Base-by-base conservation (phyloP, 768 basidiomycete species). In the Kwoniella dendrophila region DNA sequence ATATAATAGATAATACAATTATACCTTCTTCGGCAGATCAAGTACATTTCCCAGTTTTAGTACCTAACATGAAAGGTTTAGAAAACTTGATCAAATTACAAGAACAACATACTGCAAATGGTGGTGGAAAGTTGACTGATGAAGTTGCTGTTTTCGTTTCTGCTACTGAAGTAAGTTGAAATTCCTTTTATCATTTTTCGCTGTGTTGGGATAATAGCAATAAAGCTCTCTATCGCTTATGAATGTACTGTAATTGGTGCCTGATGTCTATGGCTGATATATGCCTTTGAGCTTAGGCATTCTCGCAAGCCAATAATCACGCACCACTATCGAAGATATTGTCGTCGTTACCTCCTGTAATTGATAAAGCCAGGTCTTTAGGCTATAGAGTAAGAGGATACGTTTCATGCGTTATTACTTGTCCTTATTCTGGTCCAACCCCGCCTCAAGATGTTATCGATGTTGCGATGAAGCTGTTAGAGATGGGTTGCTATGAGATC, bases 401-500 rank as follows among this genome's bases (percentile, higher is more conserved):
- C 73, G 87, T 93, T 54, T 92, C 90, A 65, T 75, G 76, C 41
- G 86, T 87, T 38, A 86, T 92, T 56, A 83, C 85, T 11, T 95
- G 92, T 69, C 94, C 95, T 3, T 96, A 88, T 76, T 84, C 88
- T n/a, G 94, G 94, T 2, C 80, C 81, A 20, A 87, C 90, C 22
- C 86, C 87, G 64, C 85, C 85, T 16, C 77, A 79, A 47, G 79
- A 79, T 18, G 91, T 92, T 7, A 82, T 85, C 52, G 85, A 88
- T 38, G 85, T 95, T 24, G 82, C 90, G 0, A 84, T 84, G 64
- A 86, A 84, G 66, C 76, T 98, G 34, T 62, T 86, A 4, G 86
- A 90, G 62, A 93, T 96, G 90, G 94, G 94, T 0, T 95, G 92
- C 75, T 95, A 95, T 76, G 90, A 98, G 77, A 86, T 94, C 51